Base-by-base conservation (phyloP, 2,329 filamentous ascomycete genomes). In the Leptodontidium sp. region DNA sequence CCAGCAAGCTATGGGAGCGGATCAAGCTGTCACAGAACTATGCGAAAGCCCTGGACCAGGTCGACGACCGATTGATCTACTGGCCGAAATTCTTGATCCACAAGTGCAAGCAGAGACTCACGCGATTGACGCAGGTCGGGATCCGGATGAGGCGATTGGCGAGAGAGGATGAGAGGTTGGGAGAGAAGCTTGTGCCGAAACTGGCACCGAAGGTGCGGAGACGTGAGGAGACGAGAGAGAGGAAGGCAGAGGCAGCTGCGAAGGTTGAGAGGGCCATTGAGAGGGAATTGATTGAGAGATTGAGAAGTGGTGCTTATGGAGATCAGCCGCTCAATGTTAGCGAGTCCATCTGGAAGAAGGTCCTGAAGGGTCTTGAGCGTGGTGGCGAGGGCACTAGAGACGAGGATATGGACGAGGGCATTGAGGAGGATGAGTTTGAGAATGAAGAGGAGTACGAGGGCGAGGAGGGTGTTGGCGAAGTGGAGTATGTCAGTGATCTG, bases 261-360 rank as follows among this genome's bases (percentile, higher is more conserved):
- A 98, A 98, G 88, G 89, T 99, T 70, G 96, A 99, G 85, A 86
- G 93, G 73, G 94, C 94, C 8, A 98, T 99, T 80, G 96, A 99
- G 86, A 86, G 96, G 66, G 95, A 98, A 82, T 85, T 99, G 74
- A 91, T 99, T 75, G 93, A 98, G 82, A 86, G 96, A 75, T 83
- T 99, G 80, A 87, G 94, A 73, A 94, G 93, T 78, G 96, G 96
- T 57, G 94, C 94, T 2, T 98, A 99, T 81, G 96, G 96, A 65
- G 94, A 98, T 76, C 89, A 93, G 79, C 96, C 96, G 52, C 85
- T 99, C 73, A 99, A 99, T 79, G 94, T 97, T 63, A 96, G 97
- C 80, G 94, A 98, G 80, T 87, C 88, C 15, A 93, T 99, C 70
- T 99, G 96, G 96, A 97, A 97, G 87, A 97, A 94, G 87, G 96